Conservation (phyloP, 192 early-diverging fungal species). For the Gigaspora rosea region DNA sequence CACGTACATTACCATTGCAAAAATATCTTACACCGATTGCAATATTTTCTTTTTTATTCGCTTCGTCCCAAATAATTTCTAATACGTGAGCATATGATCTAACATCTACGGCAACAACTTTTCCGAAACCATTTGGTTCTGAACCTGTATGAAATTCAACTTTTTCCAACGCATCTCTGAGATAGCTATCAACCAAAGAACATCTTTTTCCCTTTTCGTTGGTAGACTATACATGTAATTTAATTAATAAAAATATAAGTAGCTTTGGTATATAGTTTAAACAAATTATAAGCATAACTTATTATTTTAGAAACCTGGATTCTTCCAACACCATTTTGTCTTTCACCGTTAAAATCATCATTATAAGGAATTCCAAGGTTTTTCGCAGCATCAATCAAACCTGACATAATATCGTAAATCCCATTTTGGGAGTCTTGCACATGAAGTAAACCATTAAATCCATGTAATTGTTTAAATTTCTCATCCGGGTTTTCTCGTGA, state of each 20-base stretch:
- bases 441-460: neutral
- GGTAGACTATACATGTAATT: neutral
- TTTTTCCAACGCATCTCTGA: neutral
- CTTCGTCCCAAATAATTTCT: neutral
- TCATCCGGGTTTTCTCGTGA: neutral
- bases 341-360: neutral
- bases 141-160: neutral
- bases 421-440: neutral
- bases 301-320: neutral
- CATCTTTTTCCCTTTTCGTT: neutral
- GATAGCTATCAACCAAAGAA: neutral
- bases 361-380: neutral
- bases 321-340: neutral
- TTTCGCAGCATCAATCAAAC: neutral
- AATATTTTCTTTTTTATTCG: neutral
- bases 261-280: neutral
- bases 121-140: neutral
- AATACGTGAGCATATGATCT: slow-evolving; percentile 2
- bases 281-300: neutral
- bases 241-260: no score
- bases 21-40: neutral
- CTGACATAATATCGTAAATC: neutral
- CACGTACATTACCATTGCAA: neutral
- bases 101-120: neutral
- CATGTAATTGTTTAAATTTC: neutral